Conservation (phyloP, 2,329 filamentous ascomycete genomes). For the Fusarium verrucosum region DNA sequence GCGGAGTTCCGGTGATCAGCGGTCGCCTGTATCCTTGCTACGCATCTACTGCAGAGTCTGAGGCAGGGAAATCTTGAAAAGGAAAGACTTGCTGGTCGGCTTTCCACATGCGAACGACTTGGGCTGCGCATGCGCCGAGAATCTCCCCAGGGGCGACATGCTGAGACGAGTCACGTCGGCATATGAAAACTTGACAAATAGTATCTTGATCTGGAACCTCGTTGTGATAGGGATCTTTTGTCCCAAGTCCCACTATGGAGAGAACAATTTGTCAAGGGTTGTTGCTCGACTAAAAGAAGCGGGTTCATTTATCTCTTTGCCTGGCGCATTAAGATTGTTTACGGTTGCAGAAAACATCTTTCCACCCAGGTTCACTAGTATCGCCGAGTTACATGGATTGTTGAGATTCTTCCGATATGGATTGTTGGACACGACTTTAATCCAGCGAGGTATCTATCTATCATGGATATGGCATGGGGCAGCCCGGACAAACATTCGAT, state of each 20-base stretch:
- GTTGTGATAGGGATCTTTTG: conserved; percentile 2
- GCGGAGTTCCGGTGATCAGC: background rate
- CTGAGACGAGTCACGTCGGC: conserved; percentile 10
- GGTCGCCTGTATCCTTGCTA: background rate
- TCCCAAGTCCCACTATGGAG: conserved; percentile 6
- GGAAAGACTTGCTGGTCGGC: background rate
- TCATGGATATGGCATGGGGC: background rate
- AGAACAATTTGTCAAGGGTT: background rate
- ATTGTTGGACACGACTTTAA: background rate
- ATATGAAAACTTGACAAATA: conserved; percentile 18
- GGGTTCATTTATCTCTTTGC: background rate
- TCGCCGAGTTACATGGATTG: background rate
- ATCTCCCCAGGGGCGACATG: background rate
- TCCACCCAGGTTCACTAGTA: background rate
- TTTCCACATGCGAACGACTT: conserved; percentile 14
- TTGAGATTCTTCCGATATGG: background rate
- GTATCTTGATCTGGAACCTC: conserved; percentile 24
- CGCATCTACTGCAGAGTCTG: background rate
- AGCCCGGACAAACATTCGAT: background rate
- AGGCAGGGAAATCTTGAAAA: background rate
- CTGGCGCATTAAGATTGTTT: background rate
- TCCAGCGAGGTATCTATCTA: background rate
- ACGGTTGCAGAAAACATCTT: background rate
- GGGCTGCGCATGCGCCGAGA: background rate
- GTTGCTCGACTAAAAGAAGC: background rate